These are phyloP conservation scores for Penicillium robsamsonii DNA, from an alignment of 495 filamentous ascomycete species.

Conservation along the genomic window DNA sequence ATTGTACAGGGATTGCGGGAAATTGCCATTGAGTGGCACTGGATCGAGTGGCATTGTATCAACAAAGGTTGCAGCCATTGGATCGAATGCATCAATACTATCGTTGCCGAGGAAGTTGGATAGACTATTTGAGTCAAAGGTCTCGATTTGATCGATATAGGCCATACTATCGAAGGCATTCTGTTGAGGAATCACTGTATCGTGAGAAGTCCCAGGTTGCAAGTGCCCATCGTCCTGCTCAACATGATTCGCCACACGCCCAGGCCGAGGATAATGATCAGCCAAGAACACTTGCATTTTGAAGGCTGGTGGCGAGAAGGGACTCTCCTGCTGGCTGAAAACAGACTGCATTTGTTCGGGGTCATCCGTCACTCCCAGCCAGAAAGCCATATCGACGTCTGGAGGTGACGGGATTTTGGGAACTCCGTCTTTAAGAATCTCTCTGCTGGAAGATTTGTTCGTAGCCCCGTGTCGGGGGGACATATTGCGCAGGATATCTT, in stretches of 20 bases:
- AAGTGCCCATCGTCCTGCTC: neutral
- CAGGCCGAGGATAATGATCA: neutral
- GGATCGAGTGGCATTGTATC: neutral
- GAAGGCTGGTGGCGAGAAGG: neutral
- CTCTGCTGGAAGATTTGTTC: neutral
- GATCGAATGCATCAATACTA: neutral
- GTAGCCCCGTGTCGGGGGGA: neutral
- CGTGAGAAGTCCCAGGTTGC: neutral
- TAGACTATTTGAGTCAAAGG: neutral
- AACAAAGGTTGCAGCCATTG: neutral
- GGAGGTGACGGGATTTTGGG: constrained; percentile 1
- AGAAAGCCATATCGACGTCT: constrained; percentile 5
- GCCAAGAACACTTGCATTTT: neutral
- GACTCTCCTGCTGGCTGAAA: neutral
- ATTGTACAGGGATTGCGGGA: neutral
- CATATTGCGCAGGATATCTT: constrained; percentile 4
- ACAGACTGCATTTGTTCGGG: neutral
- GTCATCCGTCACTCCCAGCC: neutral
- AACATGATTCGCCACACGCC: neutral
- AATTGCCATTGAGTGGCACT: neutral
- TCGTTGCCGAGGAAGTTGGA: neutral
- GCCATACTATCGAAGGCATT: neutral
- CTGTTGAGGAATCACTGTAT: neutral
- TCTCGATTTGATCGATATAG: neutral
- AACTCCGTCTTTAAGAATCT: constrained; percentile 2